These are phyloP conservation scores for Cerrena zonata DNA, from an alignment of 1,284 basidiomycete species.

Conservation along the genomic window DNA sequence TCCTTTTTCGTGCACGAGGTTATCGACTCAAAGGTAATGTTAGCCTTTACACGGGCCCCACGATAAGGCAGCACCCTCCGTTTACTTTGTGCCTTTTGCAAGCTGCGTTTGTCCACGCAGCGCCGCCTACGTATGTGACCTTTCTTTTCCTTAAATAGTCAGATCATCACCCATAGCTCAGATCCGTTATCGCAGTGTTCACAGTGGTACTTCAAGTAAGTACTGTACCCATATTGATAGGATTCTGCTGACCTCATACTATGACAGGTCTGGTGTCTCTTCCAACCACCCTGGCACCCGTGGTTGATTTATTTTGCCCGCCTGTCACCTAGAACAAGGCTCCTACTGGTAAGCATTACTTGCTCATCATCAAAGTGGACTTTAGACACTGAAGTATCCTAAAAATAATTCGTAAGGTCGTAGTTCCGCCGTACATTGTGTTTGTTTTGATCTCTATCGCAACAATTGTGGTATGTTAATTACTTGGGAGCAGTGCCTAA, in stretches of 20 bases:
- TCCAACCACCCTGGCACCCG: slow-evolving; percentile 8
- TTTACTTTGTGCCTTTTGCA: slow-evolving; percentile 40
- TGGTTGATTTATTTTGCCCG: slow-evolving; percentile 6
- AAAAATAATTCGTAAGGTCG: too few relatives aligned
- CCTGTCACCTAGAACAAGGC: slow-evolving; percentile 11
- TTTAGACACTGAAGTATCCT: too few relatives aligned
- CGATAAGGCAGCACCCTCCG: slow-evolving; percentile 12
- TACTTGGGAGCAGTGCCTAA: too few relatives aligned
- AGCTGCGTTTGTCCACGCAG: slow-evolving; percentile 47
- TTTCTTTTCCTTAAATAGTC: not conserved
- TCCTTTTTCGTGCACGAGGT: not conserved
- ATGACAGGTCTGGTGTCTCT: not conserved
- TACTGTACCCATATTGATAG: not conserved
- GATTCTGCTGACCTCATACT: not conserved
- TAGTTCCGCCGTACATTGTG: slow-evolving; percentile 35
- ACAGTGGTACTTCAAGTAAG: slow-evolving; percentile 45
- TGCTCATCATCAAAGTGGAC: too few relatives aligned
- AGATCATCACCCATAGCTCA: slow-evolving; percentile 17
- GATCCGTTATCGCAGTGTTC: slow-evolving; percentile 44
- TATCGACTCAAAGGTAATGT: slow-evolving; percentile 1
- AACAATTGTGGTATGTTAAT: slow-evolving; percentile 15
- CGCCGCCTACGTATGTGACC: slow-evolving; percentile 11
- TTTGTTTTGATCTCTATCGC: slow-evolving; percentile 22
- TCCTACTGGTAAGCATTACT: slow-evolving; percentile 13
- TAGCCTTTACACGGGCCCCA: slow-evolving; percentile 36